Base-by-base conservation (phyloP, 768 basidiomycete species). In the Lactarius quietus region DNA sequence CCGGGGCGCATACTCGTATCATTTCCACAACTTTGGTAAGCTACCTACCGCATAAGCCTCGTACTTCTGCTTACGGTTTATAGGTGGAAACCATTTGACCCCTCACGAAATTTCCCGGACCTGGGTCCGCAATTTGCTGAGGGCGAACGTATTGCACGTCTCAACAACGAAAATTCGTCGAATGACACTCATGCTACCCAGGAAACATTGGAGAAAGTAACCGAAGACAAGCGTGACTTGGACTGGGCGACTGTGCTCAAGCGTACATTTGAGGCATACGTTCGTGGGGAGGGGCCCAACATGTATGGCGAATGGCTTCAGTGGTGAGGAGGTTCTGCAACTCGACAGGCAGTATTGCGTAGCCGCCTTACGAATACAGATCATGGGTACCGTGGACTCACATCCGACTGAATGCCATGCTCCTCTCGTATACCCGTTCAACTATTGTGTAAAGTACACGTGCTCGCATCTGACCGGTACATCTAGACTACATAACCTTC, bases 61-160 rank as follows among this genome's bases (percentile, higher is more conserved):
- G 43, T 65, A 56, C 14, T 48, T 38, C 41, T 17, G 52, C 58
- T 57, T 54, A 15, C 18, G 45, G 41, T 65, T 20, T 28, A 15
- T 69, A 95, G 95, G 95, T 97, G 96, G 96, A 88, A 90, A 68
- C 92, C 95, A 6, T 97, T 98, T 70, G 96, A 99, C 76, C 83
- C 91, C 1, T 77, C 85, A 9, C 87, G 95, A n/a, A 95, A 98
- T 74, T 98, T 88, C 86, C 96, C 96, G 2, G 96, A 98, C 73
- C 83, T 98, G 31, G 96, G 96, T 1, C 78, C 83, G 14, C 84
- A 82, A 20, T 98, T 98, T 74, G 78, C 79, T 26, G 83, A 84
- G 15, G 90, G 89, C 38, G 95, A 98, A 78, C 83, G 81, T 58
- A 48, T 87, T 87, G 10, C 87, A 89, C 51, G 77, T 76, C 38